Conservation (phyloP, 257 asterid species). For the Lycium ferocissimum region DNA sequence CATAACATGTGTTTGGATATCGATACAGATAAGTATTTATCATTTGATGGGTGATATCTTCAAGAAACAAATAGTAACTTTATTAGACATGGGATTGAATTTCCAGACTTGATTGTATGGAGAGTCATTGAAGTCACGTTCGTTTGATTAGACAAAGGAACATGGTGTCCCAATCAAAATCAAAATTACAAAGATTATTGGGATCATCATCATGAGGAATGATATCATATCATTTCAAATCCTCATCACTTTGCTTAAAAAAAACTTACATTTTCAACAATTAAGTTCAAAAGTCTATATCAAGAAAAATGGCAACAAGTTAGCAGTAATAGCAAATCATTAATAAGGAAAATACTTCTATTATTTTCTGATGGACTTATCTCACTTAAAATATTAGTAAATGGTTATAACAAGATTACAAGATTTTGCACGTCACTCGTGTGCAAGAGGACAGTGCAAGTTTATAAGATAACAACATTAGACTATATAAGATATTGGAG, state of each 20-base stretch:
- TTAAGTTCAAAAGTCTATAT: neutral
- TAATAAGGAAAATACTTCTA: neutral
- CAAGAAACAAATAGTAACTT: too few species aligned
- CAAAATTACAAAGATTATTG: neutral
- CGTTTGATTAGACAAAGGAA: neutral
- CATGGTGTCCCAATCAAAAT: too few species aligned
- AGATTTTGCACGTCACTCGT: slow-evolving; percentile 4
- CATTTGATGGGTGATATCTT: too few species aligned
- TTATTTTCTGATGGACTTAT: neutral
- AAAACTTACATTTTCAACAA: too few species aligned
- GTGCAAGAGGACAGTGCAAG: neutral
- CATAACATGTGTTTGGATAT: too few species aligned
- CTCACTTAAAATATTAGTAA: neutral
- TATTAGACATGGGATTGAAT: too few species aligned
- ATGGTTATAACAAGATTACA: neutral
- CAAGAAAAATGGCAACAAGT: slow-evolving; percentile 3
- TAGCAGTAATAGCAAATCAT: neutral
- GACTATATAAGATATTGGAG: too few species aligned
- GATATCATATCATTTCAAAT: slow-evolving; percentile 17
- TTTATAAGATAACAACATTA: too few species aligned
- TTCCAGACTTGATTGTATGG: too few species aligned
- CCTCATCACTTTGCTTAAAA: neutral
- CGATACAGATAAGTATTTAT: too few species aligned
- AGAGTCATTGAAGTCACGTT: slow-evolving; percentile 12
- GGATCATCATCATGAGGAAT: neutral